Base-by-base conservation (phyloP, 2,329 filamentous ascomycete genomes). In the Aurifilum marmelostoma region DNA sequence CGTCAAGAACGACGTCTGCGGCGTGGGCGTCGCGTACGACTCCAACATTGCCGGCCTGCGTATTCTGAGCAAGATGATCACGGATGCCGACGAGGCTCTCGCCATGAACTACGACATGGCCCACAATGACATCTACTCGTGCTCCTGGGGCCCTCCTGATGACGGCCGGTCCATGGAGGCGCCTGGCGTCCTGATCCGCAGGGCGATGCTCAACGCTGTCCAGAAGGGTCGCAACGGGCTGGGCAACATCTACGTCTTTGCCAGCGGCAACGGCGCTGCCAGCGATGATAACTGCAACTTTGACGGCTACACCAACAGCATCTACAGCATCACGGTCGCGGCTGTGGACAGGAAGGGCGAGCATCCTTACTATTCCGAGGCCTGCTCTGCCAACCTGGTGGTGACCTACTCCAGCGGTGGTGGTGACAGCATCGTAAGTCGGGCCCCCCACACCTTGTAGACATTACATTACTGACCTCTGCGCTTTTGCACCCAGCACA, bases 271-370 rank as follows among this genome's bases (percentile, higher is more conserved):
- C 76, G 96, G 96, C 69, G 97, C 95, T 12, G 84, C 85, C 3
- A 88, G 84, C 72, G 94, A 92, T 61, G 96, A 99, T 79, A 98
- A 99, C 80, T 99, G 96, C 86, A 99, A 99, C 79, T 99, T 99
- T 78, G 96, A 99, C 77, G 96, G 96, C 52, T 99, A 99, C 81
- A 99, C 96, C 70, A 99, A 99, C 83, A 97, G 94, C 77, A 99
- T 99, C 75, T 99, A 98, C 85, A 97, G 94, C 78, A 96, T 99
- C 75, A 97, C 94, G 0, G 94, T 99, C 24, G 96, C 96, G 50
- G 95, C 95, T 43, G 91, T 99, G 71, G 94, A 97, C 78, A 87
- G 93, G 69, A 89, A 91, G 73, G 94, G 95, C 52, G 80, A 87
- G n/a, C 95, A 98, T 77, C 94, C 96, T 0, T 96, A 95, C 79